Percentiles rank a stretch among this genome's conserved stretches.
phyloP scores from a whole-genome alignment of 2,329 filamentous ascomycete genomes.

The Leptosphaerulina australis region DNA sequence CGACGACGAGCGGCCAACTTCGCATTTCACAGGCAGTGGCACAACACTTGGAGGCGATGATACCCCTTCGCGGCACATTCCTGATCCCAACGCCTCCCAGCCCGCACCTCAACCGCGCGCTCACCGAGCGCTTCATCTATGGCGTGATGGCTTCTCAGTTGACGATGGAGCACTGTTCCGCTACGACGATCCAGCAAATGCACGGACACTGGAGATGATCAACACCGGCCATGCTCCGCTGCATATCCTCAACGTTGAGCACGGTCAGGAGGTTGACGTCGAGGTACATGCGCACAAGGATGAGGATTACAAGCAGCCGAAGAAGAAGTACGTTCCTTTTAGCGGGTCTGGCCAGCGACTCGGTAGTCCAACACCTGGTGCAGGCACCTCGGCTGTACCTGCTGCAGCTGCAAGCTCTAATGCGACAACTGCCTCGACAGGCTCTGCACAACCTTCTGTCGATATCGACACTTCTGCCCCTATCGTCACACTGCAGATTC shows the following conservation, averaged over 20 bases:
- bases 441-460: conserved; percentile 53
- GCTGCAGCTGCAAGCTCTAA: conserved; percentile 44
- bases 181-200: conserved; percentile 79
- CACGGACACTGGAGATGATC: conserved; percentile 74
- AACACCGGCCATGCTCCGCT: conserved; percentile 76
- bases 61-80: conserved; percentile 69
- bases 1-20: conserved; percentile 57
- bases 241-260: conserved; percentile 76
- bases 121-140: conserved; percentile 75
- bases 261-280: conserved; percentile 77
- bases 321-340: conserved; percentile 79
- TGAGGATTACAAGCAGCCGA: conserved; percentile 74
- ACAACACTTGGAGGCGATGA: conserved; percentile 81
- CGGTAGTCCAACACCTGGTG: conserved; percentile 75
- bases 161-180: conserved; percentile 79
- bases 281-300: conserved; percentile 75
- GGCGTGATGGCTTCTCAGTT: conserved; percentile 84
- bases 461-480: conserved; percentile 70
- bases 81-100: conserved; percentile 59
- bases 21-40: conserved; percentile 71
- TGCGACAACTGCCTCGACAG: conserved; percentile 35
- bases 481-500: conserved; percentile 73
- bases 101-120: conserved; percentile 58
- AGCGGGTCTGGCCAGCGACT: conserved; percentile 73
- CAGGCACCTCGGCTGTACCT: conserved; percentile 45